Base-by-base conservation (phyloP, 2,329 filamentous ascomycete genomes). In the Cercospora sojina region DNA sequence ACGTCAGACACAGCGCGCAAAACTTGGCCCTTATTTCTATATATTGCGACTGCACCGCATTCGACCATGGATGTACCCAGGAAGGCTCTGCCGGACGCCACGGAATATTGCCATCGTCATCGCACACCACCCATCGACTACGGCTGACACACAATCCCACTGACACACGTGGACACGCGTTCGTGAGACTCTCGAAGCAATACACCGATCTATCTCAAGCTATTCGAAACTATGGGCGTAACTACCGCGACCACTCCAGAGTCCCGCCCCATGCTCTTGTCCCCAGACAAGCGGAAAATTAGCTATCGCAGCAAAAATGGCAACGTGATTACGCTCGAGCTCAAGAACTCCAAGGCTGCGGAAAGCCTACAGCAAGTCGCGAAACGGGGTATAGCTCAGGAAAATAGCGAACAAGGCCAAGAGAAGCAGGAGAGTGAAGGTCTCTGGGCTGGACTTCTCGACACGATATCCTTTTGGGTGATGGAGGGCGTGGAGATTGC, bases 401-500 rank as follows among this genome's bases (percentile, higher is more conserved):
- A 38, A 41, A n/a, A 57, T 41, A 20, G 29, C 38, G 18, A 23
- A 64, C 49, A 62, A 23, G 57, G 43, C 35, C 43, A 61, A 25
- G 35, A 35, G 18, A 62, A 62, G 60, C 32, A 38, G 32, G 59
- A 67, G 27, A 43, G 61, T 31, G 43, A 65, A 51, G 67, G 67
- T 16, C 59, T 67, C 29, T 69, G 68, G 62, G 55, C 64, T 9
- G 69, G 66, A n/a, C 38, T 72, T 27, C 68, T 69, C 57, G 70
- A 72, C 62, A 69, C 70, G 9, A 35, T 72, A 7, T 67, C 66
- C 55, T 70, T 71, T 59, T 70, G 68, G 66, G 63, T 66, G 47
- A 66, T 67, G 64, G 70, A 72, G 38, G 68, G 67, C 23, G 56
- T 72, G 27, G 70, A 72, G 64, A 66, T 72, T 31, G 69, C 70